phyloP scores from a whole-genome alignment of 2,329 filamentous ascomycete genomes.

The Epichloe uncinata region DNA sequence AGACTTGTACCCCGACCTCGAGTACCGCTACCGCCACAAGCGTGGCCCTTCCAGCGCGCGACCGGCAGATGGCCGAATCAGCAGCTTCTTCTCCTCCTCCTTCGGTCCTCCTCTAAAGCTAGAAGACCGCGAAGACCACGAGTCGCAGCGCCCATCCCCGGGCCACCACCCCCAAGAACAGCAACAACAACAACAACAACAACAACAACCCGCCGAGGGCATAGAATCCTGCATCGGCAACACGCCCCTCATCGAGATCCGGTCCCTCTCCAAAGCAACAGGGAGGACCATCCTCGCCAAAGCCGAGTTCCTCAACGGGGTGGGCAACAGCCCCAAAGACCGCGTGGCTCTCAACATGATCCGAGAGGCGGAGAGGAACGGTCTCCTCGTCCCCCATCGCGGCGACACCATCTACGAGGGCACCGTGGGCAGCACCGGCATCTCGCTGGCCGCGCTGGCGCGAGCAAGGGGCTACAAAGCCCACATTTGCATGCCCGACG shows the following conservation, averaged over 20 bases:
- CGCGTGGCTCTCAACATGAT: slow-evolving; percentile 89
- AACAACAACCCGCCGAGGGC: slow-evolving; percentile 38
- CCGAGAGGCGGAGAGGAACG: slow-evolving; percentile 61
- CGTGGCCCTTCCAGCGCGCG: slow-evolving; percentile 10
- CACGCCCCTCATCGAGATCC: slow-evolving; percentile 78
- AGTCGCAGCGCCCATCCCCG: slow-evolving; percentile 16
- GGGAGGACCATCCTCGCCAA: slow-evolving; percentile 86
- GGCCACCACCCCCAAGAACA: background rate
- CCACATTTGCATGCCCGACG: slow-evolving; percentile 95
- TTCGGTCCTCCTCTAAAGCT: slow-evolving; percentile 35
- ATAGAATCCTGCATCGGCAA: slow-evolving; percentile 89
- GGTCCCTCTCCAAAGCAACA: slow-evolving; percentile 72
- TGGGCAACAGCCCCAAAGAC: slow-evolving; percentile 88
- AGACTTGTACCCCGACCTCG: slow-evolving; percentile 64
- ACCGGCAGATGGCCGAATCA: slow-evolving; percentile 16
- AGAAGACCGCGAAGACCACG: slow-evolving; percentile 46
- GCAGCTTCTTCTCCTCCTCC: slow-evolving; percentile 33
- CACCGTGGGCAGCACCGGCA: slow-evolving; percentile 91
- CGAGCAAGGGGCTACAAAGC: slow-evolving; percentile 83
- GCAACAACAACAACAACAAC: no score
- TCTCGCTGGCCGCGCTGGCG: slow-evolving; percentile 81
- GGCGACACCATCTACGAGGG: slow-evolving; percentile 97
- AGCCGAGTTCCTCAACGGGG: slow-evolving; percentile 92
- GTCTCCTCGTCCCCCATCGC: slow-evolving; percentile 61
- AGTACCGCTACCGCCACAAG: slow-evolving; percentile 45